Evolutionary conservation across 208 protist genomes (phyloP).

Genomic region (Trypanosomatidae sp.): DNA sequence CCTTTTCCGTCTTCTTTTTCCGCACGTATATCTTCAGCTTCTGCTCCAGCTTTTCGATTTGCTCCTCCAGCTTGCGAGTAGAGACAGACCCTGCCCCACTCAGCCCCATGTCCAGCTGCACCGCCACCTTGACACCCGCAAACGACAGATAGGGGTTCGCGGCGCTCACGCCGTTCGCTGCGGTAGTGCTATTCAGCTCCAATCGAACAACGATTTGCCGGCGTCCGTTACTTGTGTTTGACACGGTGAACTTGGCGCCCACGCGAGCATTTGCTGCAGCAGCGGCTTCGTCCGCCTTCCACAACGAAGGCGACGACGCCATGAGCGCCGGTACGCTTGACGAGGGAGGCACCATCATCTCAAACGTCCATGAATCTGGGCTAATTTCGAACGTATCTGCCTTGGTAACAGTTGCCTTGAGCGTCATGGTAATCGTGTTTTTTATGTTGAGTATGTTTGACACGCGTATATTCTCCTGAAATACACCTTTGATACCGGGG

Average conservation of each 20-base stretch:
- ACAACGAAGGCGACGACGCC: neutral
- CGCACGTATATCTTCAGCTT: conserved; percentile 87
- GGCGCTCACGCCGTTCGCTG: conserved; percentile 11
- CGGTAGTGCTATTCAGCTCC: conserved; percentile 30
- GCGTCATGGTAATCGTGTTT: conserved; percentile 62
- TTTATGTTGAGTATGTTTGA: conserved; percentile 71
- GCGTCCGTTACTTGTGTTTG: conserved; percentile 72
- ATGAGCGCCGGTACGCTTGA: conserved; percentile 16
- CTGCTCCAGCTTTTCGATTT: conserved; percentile 90
- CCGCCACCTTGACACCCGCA: conserved; percentile 64
- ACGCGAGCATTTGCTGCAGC: conserved; percentile 33
- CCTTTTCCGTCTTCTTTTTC: conserved; percentile 88
- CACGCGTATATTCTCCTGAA: conserved; percentile 78
- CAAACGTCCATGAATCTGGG: conserved; percentile 83
- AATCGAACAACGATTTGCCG: conserved; percentile 60
- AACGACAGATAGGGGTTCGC: conserved; percentile 53
- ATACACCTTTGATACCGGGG: conserved; percentile 81
- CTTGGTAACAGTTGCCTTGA: conserved; percentile 85
- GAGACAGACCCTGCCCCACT: conserved; percentile 56
- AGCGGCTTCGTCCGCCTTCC: neutral
- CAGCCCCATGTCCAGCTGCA: conserved; percentile 77
- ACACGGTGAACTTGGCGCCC: conserved; percentile 69
- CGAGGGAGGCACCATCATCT: conserved; percentile 49
- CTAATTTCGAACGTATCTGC: conserved; percentile 88
- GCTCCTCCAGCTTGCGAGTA: conserved; percentile 78